Percentiles rank a stretch among this genome's conserved stretches.
phyloP scores from a whole-genome alignment of 495 filamentous ascomycete genomes.

The Penicillium mononematosum region DNA sequence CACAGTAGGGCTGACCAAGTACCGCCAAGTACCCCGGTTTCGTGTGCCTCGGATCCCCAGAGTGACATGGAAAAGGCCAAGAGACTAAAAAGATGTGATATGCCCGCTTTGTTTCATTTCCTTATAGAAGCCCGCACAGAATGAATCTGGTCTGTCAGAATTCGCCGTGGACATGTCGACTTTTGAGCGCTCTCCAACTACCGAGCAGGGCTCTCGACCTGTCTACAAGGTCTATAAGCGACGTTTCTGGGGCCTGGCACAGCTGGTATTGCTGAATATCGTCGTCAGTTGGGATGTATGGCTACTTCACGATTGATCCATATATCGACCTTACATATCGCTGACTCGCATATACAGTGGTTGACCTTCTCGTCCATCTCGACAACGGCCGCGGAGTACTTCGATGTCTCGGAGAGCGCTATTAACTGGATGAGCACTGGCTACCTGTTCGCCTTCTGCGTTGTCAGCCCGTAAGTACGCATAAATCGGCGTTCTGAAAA shows the following conservation, averaged over 20 bases:
- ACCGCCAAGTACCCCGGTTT: constrained; percentile 8
- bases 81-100: constrained; percentile 1
- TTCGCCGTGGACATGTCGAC: constrained; percentile 6
- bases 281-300: constrained; percentile 94
- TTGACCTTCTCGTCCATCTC: constrained; percentile 88
- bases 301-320: background rate
- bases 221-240: constrained; percentile 80
- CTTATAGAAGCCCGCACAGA: background rate
- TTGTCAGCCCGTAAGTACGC: constrained; percentile 61
- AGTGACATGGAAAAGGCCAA: background rate
- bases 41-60: constrained; percentile 10
- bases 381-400: constrained; percentile 72
- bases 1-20: constrained; percentile 1
- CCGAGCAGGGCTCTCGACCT: constrained; percentile 23
- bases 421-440: constrained; percentile 92
- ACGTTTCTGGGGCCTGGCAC: constrained; percentile 81
- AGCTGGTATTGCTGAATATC: constrained; percentile 85
- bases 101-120: constrained; percentile 3
- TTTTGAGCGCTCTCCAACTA: constrained; percentile 6
- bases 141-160: background rate
- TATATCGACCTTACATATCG: background rate
- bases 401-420: constrained; percentile 66
- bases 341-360: constrained; percentile 58
- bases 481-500: background rate
- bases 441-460: constrained; percentile 81